These are phyloP conservation scores for Pichia deserticola DNA, from an alignment of 805 yeast genomes.

Conservation along the genomic window DNA sequence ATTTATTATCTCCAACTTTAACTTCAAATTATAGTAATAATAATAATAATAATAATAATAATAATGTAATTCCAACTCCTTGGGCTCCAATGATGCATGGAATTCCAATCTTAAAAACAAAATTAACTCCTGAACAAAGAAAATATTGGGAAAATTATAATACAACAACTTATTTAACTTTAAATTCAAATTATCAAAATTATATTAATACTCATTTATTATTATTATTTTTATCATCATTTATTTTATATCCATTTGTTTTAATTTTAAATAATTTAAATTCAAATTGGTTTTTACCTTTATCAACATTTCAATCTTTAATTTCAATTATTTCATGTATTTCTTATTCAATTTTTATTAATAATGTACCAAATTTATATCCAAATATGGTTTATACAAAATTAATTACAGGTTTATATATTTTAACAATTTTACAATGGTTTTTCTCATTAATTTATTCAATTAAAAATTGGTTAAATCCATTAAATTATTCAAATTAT, in stretches of 20 bases:
- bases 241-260: conserved; percentile 59
- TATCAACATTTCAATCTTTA: conserved; percentile 43
- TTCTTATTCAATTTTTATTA: conserved; percentile 48
- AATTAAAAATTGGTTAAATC: conserved; percentile 36
- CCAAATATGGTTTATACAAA: conserved; percentile 69
- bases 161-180: conserved; percentile 65
- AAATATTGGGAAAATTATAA: conserved; percentile 73
- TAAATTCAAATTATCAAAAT: conserved; percentile 40
- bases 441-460: conserved; percentile 42
- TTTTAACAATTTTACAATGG: conserved; percentile 48
- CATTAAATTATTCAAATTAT: not conserved
- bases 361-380: conserved; percentile 58
- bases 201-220: conserved; percentile 50
- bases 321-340: conserved; percentile 44
- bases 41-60: not conserved
- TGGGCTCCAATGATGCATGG: conserved; percentile 46
- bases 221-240: conserved; percentile 36
- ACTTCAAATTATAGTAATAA: not conserved
- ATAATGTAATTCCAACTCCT: conserved; percentile 32
- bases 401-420: conserved; percentile 54
- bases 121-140: conserved; percentile 64
- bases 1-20: too few species aligned
- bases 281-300: conserved; percentile 52
- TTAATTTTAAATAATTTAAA: conserved; percentile 56
- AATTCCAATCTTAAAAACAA: conserved; percentile 60